These are phyloP conservation scores for Microsporum ferrugineum DNA, from an alignment of 2,329 filamentous ascomycete genomes.

Conservation along the genomic window DNA sequence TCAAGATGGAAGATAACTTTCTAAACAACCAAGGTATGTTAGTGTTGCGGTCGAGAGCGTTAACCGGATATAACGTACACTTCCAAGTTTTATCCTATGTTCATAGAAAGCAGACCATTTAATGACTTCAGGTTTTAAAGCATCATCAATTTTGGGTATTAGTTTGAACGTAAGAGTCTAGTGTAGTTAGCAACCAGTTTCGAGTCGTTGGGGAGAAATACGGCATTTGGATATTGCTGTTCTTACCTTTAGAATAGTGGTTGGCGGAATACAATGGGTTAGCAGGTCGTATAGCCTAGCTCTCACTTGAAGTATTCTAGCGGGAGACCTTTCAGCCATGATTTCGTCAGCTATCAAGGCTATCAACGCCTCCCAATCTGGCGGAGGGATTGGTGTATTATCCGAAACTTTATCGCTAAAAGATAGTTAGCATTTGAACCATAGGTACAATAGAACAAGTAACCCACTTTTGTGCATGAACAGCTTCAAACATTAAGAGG, in stretches of 20 bases:
- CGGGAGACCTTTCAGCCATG: conserved; percentile 82
- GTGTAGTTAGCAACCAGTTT: background rate
- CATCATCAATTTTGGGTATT: conserved; percentile 75
- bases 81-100: conserved; percentile 81
- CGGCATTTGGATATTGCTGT: background rate
- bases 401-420: conserved; percentile 79
- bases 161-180: conserved; percentile 84
- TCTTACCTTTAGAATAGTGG: conserved; percentile 69
- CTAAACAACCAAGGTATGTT: conserved; percentile 18
- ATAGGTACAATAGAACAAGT: background rate
- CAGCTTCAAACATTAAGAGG: conserved; percentile 90
- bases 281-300: conserved; percentile 94
- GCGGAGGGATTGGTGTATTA: conserved; percentile 77
- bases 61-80: conserved; percentile 28
- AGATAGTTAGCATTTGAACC: conserved; percentile 1
- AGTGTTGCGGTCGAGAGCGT: background rate
- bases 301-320: conserved; percentile 73
- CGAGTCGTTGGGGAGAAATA: background rate
- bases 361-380: conserved; percentile 93
- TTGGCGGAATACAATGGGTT: conserved; percentile 92
- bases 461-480: conserved; percentile 84
- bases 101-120: conserved; percentile 97
- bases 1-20: conserved; percentile 98
- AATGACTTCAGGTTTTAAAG: conserved; percentile 80
- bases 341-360: conserved; percentile 85